Conservation (phyloP, 495 filamentous ascomycete genomes). For the Penicillium coffeae region DNA sequence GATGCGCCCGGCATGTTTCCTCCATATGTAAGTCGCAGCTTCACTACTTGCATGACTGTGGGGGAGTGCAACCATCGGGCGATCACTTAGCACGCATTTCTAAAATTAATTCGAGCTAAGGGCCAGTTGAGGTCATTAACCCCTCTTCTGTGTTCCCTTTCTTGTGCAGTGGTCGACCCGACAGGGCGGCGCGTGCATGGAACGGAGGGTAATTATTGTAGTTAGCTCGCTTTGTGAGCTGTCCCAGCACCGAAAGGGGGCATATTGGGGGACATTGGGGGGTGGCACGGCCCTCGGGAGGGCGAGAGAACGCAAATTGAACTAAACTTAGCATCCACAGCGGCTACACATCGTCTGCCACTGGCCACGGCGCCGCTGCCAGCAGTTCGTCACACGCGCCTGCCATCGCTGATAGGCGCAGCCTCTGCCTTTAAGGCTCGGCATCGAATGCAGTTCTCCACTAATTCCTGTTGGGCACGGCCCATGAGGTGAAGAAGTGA, state of each 20-base stretch:
- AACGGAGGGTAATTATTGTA: no score
- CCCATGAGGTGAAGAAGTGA: background rate
- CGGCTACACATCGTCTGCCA: slow-evolving; percentile 28
- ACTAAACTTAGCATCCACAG: slow-evolving; percentile 33
- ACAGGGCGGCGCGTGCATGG: no score
- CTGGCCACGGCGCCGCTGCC: slow-evolving; percentile 8
- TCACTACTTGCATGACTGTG: background rate
- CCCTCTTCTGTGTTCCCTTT: background rate
- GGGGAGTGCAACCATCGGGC: background rate
- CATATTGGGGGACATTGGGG: no score
- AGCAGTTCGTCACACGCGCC: slow-evolving; percentile 20
- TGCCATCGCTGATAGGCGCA: slow-evolving; percentile 2
- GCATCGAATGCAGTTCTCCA: no score
- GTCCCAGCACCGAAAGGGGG: slow-evolving; percentile 8
- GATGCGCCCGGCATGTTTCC: background rate
- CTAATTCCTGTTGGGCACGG: slow-evolving; percentile 2
- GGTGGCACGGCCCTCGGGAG: slow-evolving; percentile 13
- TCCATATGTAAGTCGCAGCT: no score
- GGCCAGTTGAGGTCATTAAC: slow-evolving; percentile 1
- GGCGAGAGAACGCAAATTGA: no score
- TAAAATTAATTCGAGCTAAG: slow-evolving; percentile 15
- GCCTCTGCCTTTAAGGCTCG: slow-evolving; percentile 1
- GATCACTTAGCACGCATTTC: slow-evolving; percentile 13
- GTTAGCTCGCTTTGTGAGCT: slow-evolving; percentile 11
- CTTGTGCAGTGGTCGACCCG: no score